Evolutionary conservation across 2,329 filamentous ascomycete species (phyloP).

Genomic region (Ascocoryne sarcoides): DNA sequence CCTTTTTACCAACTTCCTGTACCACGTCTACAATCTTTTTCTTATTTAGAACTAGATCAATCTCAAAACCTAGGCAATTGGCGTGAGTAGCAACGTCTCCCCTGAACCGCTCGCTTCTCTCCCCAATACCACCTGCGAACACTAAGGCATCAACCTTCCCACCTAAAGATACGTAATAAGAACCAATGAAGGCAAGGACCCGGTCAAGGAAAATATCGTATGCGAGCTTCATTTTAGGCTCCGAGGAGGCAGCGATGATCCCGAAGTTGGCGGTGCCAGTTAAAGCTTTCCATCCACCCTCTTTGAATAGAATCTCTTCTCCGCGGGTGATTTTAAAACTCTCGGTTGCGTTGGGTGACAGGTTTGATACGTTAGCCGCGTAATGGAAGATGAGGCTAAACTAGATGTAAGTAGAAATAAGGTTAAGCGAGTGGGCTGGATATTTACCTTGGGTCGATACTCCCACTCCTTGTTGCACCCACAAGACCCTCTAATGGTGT

Average conservation of each 20-base stretch:
- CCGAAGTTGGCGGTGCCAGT: too few relatives aligned
- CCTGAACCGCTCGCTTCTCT: constrained; percentile 62
- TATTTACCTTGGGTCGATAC: constrained; percentile 69
- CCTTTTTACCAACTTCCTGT: constrained; percentile 48
- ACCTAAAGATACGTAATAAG: constrained; percentile 68
- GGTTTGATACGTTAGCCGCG: constrained; percentile 70
- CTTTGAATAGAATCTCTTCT: constrained; percentile 83
- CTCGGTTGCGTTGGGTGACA: constrained; percentile 64
- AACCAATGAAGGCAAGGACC: constrained; percentile 63
- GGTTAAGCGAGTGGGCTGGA: too few relatives aligned
- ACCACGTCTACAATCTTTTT: constrained; percentile 43
- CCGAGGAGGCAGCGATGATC: constrained; percentile 53
- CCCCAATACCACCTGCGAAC: constrained; percentile 84
- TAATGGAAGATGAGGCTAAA: constrained; percentile 79
- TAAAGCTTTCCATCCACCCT: constrained; percentile 83
- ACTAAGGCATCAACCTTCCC: constrained; percentile 76
- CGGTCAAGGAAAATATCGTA: constrained; percentile 80
- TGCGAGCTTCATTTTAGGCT: constrained; percentile 54
- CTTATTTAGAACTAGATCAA: constrained; percentile 55
- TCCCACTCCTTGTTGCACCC: constrained; percentile 75
- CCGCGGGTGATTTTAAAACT: constrained; percentile 71
- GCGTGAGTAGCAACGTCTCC: constrained; percentile 52
- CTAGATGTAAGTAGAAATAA: neutral
- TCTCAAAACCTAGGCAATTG: constrained; percentile 60
- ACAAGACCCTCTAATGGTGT: constrained; percentile 82